Conservation (phyloP, 1,139 yeast species). For the Debaryomycetaceae sp. region DNA sequence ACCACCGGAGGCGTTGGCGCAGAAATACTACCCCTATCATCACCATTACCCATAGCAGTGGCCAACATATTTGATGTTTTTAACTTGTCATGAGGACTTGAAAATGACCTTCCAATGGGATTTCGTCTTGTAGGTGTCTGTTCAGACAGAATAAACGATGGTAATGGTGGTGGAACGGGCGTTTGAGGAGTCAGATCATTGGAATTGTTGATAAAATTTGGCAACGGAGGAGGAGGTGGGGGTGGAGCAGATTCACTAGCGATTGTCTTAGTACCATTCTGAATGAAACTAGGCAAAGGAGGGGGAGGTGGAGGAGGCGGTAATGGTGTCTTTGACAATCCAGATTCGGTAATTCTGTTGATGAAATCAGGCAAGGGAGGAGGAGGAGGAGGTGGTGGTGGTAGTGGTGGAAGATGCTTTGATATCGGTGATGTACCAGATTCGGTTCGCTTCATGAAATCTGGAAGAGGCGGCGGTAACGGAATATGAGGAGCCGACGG, state of each 20-base stretch:
- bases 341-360: background rate
- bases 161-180: conserved; percentile 11
- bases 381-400: conserved; percentile 21
- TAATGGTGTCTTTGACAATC: conserved; percentile 20
- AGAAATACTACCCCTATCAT: background rate
- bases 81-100: background rate
- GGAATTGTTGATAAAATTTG: background rate
- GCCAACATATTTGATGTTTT: background rate
- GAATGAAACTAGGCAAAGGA: conserved; percentile 1
- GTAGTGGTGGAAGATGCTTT: conserved; percentile 5
- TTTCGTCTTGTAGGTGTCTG: background rate
- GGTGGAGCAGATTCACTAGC: conserved; percentile 14
- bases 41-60: background rate
- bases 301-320: conserved; percentile 16
- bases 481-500: background rate
- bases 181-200: conserved; percentile 1
- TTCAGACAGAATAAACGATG: conserved; percentile 5
- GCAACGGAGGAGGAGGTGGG: conserved; percentile 13
- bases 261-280: background rate
- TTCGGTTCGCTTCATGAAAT: background rate
- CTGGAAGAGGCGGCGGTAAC: background rate
- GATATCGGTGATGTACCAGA: too few relatives aligned
- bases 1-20: background rate
- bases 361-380: conserved; percentile 11
- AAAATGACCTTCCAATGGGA: background rate